Base-by-base conservation (phyloP, 352 stramenopile species). In the Thraustotheca clavata region DNA sequence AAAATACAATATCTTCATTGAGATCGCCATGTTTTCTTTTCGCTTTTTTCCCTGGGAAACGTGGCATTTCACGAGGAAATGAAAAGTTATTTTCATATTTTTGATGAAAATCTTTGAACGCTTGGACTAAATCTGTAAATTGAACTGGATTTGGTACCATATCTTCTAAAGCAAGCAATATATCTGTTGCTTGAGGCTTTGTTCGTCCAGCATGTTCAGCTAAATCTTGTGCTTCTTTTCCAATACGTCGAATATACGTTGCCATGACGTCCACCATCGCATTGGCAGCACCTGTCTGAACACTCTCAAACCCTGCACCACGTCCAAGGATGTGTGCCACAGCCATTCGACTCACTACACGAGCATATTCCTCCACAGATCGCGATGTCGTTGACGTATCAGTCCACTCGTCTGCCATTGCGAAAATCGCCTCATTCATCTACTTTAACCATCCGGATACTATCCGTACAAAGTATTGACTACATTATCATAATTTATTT, bases 161-260 rank as follows among this genome's bases (percentile, higher is more conserved):
- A 41, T 86, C 77, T 31, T 73, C 68, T 31, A 86, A 60, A 1
- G 75, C 77, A 41, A 80, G 73, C 4, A 72, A 34, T 5, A 86
- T 69, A 35, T 86, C 77, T 8, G 75, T 80, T 0, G 63, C 75
- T 18, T 76, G 76, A 1, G 75, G 72, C 41, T 83, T 76, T 2
- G 77, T 74, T 35, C 77, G 72, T 62, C 77, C 77, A 38, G 77
- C 76, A 14, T 80, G 55, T 49, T 87, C 77, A 8, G 77, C 74
- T 34, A 83, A 67, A 32, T 83, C 77, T 67, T 87, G 83, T 1
- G 77, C 68, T 4, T 72, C 39, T 31, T 33, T 60, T 38, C 77
- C 77, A 43, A 87, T 81, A 0, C 69, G 74, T 46, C 77, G 76
- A 39, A 87, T 80, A 43, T 87, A 86, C 62, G 76, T 76, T 26